phyloP scores from a whole-genome alignment of 768 basidiomycete species.

The Crucibulum laeve region DNA sequence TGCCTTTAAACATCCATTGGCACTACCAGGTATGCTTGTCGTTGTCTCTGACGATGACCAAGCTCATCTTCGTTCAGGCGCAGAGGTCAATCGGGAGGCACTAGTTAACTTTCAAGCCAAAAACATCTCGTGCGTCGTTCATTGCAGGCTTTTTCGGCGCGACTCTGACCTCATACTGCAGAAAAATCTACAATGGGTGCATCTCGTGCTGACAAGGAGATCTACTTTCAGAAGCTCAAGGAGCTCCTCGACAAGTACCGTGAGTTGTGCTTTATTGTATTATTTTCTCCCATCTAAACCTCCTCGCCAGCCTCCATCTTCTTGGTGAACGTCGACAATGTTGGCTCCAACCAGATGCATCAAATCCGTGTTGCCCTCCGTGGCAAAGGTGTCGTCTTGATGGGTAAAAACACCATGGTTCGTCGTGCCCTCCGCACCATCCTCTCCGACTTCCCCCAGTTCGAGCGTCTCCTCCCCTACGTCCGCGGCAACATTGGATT shows the following conservation, averaged over 20 bases:
- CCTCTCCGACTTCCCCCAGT: slow-evolving; percentile 86
- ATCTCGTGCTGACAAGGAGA: slow-evolving; percentile 82
- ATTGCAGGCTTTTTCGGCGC: not conserved
- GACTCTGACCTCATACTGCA: slow-evolving; percentile 4
- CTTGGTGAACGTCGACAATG: slow-evolving; percentile 99
- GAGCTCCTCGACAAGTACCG: slow-evolving; percentile 87
- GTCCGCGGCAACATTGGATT: slow-evolving; percentile 98
- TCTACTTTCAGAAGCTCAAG: slow-evolving; percentile 93
- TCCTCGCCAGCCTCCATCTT: slow-evolving; percentile 84
- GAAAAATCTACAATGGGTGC: slow-evolving; percentile 75
- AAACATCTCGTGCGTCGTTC: slow-evolving; percentile 13
- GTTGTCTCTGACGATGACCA: not conserved
- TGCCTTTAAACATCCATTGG: slow-evolving; percentile 97
- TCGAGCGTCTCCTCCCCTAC: slow-evolving; percentile 94
- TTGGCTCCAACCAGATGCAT: slow-evolving; percentile 99
- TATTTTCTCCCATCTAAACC: slow-evolving; percentile 5
- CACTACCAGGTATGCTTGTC: slow-evolving; percentile 58
- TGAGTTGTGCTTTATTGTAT: slow-evolving; percentile 37
- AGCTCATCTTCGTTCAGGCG: slow-evolving; percentile 13
- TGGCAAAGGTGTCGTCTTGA: slow-evolving; percentile 93
- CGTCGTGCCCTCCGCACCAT: slow-evolving; percentile 94
- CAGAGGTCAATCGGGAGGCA: slow-evolving; percentile 96
- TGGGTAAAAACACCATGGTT: slow-evolving; percentile 99
- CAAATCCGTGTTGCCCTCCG: slow-evolving; percentile 95
- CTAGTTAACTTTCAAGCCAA: slow-evolving; percentile 33